phyloP scores from a whole-genome alignment of 2,329 filamentous ascomycete genomes.

The Ceratocystis smalleyi region DNA sequence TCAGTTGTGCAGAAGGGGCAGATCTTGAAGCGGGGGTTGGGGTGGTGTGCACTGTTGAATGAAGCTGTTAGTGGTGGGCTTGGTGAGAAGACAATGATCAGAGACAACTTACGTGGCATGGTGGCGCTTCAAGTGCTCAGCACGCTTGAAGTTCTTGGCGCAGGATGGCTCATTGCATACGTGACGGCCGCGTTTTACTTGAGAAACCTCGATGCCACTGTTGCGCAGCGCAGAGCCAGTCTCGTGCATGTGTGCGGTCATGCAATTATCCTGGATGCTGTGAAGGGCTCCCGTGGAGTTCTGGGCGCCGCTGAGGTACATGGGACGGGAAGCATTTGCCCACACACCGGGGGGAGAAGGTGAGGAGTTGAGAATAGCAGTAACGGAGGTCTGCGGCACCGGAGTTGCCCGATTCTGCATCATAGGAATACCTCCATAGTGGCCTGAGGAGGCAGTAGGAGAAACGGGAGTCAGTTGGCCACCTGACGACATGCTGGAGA shows the following conservation, averaged over 20 bases:
- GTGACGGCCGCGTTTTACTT: constrained; percentile 26
- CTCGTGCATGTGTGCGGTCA: constrained; percentile 8
- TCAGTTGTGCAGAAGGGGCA: constrained; percentile 17
- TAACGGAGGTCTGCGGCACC: constrained; percentile 9
- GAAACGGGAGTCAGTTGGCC: constrained; percentile 11
- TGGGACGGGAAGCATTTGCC: constrained; percentile 2
- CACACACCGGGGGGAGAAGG: constrained; percentile 8
- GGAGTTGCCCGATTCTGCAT: background rate
- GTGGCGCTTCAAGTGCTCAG: constrained; percentile 42
- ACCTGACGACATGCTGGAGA: constrained; percentile 13
- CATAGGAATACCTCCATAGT: background rate
- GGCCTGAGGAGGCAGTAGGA: constrained; percentile 2
- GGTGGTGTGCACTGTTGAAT: constrained; percentile 14
- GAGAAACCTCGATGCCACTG: constrained; percentile 16
- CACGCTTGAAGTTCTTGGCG: constrained; percentile 34
- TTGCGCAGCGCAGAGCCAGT: constrained; percentile 10
- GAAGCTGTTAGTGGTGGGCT: background rate
- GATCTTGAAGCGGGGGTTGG: constrained; percentile 11
- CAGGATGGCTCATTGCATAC: constrained; percentile 34
- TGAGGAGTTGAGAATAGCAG: constrained; percentile 15
- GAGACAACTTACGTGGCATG: constrained; percentile 31
- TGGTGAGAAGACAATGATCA: background rate
- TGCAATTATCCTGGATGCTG: background rate
- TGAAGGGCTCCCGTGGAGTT: constrained; percentile 5
- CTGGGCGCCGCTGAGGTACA: constrained; percentile 12